Evolutionary conservation across 2,329 filamentous ascomycete genomes (phyloP).

Genomic region (Epichloe festucae): DNA sequence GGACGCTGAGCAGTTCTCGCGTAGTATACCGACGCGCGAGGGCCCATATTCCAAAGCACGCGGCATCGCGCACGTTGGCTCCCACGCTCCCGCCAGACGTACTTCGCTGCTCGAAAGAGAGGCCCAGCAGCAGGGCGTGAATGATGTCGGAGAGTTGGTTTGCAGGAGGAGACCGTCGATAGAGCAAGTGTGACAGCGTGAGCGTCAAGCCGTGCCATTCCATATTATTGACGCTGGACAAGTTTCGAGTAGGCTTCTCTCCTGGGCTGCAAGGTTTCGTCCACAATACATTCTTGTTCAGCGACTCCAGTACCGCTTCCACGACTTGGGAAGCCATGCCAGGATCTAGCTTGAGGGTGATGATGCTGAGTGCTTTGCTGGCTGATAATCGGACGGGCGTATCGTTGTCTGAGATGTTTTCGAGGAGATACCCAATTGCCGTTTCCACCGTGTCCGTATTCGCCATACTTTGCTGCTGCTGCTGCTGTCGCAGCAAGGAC

Average conservation of each 20-base stretch:
- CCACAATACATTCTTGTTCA: slow-evolving; percentile 44
- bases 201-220: slow-evolving; percentile 90
- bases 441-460: slow-evolving; percentile 56
- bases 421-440: slow-evolving; percentile 69
- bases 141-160: slow-evolving; percentile 60
- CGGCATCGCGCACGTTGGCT: slow-evolving; percentile 84
- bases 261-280: slow-evolving; percentile 24
- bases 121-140: slow-evolving; percentile 61
- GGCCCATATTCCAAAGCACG: slow-evolving; percentile 94
- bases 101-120: slow-evolving; percentile 80
- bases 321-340: slow-evolving; percentile 81
- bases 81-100: slow-evolving; percentile 76
- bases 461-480: slow-evolving; percentile 23
- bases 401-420: slow-evolving; percentile 70
- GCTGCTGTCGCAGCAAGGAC: slow-evolving; percentile 42
- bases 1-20: slow-evolving; percentile 55
- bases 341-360: slow-evolving; percentile 65
- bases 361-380: slow-evolving; percentile 81
- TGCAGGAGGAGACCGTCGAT: slow-evolving; percentile 66
- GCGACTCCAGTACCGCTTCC: slow-evolving; percentile 67
- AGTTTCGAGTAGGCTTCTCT: slow-evolving; percentile 35
- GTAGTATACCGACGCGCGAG: slow-evolving; percentile 79
- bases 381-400: slow-evolving; percentile 83
- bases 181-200: slow-evolving; percentile 75
- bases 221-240: slow-evolving; percentile 65